Percentiles rank a stretch among this genome's conserved stretches.
phyloP scores from a whole-genome alignment of 768 basidiomycete genomes.

The Pisolithus sp. region DNA sequence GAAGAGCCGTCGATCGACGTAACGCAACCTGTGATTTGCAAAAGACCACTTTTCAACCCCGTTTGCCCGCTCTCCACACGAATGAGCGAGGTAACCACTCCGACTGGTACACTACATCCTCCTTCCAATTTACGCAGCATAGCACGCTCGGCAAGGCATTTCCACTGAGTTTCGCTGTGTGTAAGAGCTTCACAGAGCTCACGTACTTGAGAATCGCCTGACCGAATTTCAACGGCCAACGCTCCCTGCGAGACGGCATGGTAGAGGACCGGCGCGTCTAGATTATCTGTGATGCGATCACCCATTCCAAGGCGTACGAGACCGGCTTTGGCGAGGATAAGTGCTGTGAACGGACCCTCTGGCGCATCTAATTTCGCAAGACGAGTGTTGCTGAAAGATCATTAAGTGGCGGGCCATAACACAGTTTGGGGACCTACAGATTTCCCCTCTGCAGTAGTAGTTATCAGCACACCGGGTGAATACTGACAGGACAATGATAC shows the following conservation, averaged over 20 bases:
- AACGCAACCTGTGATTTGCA: conserved; percentile 75
- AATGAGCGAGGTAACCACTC: conserved; percentile 53
- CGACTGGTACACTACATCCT: conserved; percentile 96
- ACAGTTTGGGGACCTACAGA: conserved; percentile 46
- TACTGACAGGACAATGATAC: conserved; percentile 1
- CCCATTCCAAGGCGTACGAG: conserved; percentile 73
- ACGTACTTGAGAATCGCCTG: conserved; percentile 53
- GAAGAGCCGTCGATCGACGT: conserved; percentile 70
- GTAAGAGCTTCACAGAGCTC: conserved; percentile 62
- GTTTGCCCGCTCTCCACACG: conserved; percentile 26
- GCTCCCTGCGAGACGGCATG: conserved; percentile 96
- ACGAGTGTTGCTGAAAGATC: conserved; percentile 68
- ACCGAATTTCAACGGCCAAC: conserved; percentile 77
- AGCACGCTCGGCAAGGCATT: conserved; percentile 78
- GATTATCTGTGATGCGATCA: conserved; percentile 67
- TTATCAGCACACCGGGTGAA: not conserved
- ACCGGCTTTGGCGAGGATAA: conserved; percentile 92
- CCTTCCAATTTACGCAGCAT: conserved; percentile 89
- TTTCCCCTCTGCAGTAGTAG: conserved; percentile 63
- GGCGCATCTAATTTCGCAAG: conserved; percentile 84
- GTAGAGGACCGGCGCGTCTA: conserved; percentile 69
- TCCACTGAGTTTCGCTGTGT: conserved; percentile 74
- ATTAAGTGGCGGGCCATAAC: conserved; percentile 2
- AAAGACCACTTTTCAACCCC: conserved; percentile 27
- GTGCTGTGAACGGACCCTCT: conserved; percentile 72